phyloP scores from a whole-genome alignment of 257 asterid species.

The Solanum gandarillasii region DNA sequence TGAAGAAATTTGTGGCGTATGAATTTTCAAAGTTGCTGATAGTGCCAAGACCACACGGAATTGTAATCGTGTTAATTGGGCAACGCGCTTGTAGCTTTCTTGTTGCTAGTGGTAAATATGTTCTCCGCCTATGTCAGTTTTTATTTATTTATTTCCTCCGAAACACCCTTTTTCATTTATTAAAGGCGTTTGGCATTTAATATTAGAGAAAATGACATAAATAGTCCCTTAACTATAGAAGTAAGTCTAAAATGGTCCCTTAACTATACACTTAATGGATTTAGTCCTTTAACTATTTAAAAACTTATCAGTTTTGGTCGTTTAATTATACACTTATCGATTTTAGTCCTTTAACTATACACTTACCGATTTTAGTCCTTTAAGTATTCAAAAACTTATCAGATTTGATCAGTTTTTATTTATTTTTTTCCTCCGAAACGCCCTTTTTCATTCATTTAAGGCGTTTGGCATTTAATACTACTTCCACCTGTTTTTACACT shows the following conservation, averaged over 20 bases:
- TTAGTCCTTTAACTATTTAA: no score
- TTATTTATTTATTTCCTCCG: no score
- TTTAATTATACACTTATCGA: no score
- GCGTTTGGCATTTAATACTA: neutral
- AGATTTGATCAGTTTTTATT: no score
- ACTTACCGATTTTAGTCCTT: no score
- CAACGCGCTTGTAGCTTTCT: neutral
- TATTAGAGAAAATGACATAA: no score
- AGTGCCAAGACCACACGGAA: neutral
- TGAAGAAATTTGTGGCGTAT: neutral
- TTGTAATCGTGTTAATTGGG: neutral
- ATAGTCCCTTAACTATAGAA: no score
- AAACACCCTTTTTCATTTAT: neutral
- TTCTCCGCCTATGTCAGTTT: neutral
- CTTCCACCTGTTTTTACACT: neutral
- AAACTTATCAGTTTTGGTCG: no score
- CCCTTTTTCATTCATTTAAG: neutral
- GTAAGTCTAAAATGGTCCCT: no score
- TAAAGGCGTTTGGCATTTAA: neutral
- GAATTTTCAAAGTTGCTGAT: neutral
- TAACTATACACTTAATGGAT: no score
- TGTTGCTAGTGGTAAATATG: neutral
- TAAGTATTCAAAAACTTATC: no score
- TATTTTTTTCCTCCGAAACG: neutral
- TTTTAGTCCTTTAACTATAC: no score